These are phyloP conservation scores for Zelopaecilomyces penicillatus DNA, from an alignment of 2,329 filamentous ascomycete species.

Conservation along the genomic window DNA sequence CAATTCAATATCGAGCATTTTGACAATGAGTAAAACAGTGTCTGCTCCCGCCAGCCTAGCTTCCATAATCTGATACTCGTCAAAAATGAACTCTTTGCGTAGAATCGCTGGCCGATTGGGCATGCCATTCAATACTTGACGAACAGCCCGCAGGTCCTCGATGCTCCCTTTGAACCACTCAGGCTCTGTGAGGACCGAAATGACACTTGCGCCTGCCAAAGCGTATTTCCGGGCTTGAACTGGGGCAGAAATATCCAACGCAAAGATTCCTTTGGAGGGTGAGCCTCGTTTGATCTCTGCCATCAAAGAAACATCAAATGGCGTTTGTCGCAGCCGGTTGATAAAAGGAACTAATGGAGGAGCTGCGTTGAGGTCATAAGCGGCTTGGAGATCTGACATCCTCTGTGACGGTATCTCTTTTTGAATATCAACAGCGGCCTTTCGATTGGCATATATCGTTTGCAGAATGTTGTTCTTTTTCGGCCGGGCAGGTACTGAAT, in stretches of 20 bases:
- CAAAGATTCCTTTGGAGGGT: constrained; percentile 92
- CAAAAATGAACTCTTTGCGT: constrained; percentile 95
- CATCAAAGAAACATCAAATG: constrained; percentile 86
- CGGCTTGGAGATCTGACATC: constrained; percentile 72
- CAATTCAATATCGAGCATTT: constrained; percentile 78
- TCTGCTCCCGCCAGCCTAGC: constrained; percentile 88
- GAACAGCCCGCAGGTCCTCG: constrained; percentile 80
- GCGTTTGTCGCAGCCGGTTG: constrained; percentile 68
- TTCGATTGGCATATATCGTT: constrained; percentile 79
- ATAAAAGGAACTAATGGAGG: constrained; percentile 78
- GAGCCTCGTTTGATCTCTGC: constrained; percentile 96
- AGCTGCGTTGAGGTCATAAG: constrained; percentile 75
- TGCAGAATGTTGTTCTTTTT: constrained; percentile 83
- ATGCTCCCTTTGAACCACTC: constrained; percentile 99
- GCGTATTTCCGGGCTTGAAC: constrained; percentile 88
- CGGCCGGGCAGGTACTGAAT: constrained; percentile 19
- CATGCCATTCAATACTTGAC: constrained; percentile 83
- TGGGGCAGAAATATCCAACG: constrained; percentile 77
- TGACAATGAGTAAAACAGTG: constrained; percentile 91
- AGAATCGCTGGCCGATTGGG: constrained; percentile 85
- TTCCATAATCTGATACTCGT: constrained; percentile 96
- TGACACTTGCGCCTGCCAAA: constrained; percentile 87
- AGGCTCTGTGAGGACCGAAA: constrained; percentile 96
- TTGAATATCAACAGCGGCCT: constrained; percentile 66
- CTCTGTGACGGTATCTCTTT: constrained; percentile 80